Conservation (phyloP, 2,329 filamentous ascomycete genomes). For the Pestalotiopsis sp. region DNA sequence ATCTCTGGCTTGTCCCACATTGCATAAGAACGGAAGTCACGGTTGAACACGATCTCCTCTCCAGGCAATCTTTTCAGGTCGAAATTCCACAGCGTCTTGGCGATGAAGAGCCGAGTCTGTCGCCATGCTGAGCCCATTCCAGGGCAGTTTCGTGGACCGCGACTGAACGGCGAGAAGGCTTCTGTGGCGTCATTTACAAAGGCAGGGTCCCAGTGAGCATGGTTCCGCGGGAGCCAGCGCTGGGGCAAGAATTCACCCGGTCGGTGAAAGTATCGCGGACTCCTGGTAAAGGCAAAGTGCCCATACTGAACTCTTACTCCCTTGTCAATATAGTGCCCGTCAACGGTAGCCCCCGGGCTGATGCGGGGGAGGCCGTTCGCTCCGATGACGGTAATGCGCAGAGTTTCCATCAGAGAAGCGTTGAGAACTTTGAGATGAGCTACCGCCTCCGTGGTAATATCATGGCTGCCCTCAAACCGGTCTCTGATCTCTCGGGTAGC, state of each 20-base stretch:
- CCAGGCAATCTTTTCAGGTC: slow-evolving; percentile 16
- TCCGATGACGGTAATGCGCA: slow-evolving; percentile 20
- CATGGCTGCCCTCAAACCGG: background rate
- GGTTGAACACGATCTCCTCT: slow-evolving; percentile 14
- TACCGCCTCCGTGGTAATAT: background rate
- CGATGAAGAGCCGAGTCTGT: slow-evolving; percentile 17
- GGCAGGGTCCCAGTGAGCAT: slow-evolving; percentile 16
- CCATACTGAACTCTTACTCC: slow-evolving; percentile 18
- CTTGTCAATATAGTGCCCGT: slow-evolving; percentile 25
- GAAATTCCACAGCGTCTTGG: slow-evolving; percentile 20
- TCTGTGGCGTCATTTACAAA: slow-evolving; percentile 16
- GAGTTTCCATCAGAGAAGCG: slow-evolving; percentile 32
- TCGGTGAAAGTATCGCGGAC: slow-evolving; percentile 16
- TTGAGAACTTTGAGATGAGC: slow-evolving; percentile 31
- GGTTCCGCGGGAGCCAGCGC: slow-evolving; percentile 19
- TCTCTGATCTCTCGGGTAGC: background rate
- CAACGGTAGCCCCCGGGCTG: slow-evolving; percentile 27
- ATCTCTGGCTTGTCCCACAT: slow-evolving; percentile 18
- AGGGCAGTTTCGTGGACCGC: slow-evolving; percentile 17
- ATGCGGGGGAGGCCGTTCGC: slow-evolving; percentile 22
- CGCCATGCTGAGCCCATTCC: slow-evolving; percentile 15
- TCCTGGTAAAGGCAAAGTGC: slow-evolving; percentile 13
- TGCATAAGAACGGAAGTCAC: slow-evolving; percentile 14
- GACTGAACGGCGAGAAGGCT: slow-evolving; percentile 19
- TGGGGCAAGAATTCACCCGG: slow-evolving; percentile 16